Evolutionary conservation across 1,139 yeast species (phyloP).

Genomic region (Yarrowia galli): DNA sequence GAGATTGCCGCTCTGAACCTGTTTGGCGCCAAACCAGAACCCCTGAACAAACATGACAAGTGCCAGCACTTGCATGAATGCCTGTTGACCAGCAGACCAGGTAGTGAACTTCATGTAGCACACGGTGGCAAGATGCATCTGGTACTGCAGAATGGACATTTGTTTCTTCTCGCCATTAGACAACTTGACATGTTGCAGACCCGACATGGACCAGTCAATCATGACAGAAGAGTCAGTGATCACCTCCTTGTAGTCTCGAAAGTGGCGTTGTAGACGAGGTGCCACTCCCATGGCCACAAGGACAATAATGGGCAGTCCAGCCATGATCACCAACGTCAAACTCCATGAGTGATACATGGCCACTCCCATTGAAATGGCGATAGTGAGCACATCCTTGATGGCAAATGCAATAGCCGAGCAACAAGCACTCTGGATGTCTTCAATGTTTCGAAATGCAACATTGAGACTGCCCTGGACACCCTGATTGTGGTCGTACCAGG

Average conservation of each 20-base stretch:
- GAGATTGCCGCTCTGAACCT: conserved; percentile 61
- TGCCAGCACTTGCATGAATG: conserved; percentile 63
- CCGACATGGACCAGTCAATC: conserved; percentile 72
- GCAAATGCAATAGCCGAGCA: conserved; percentile 71
- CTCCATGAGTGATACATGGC: conserved; percentile 86
- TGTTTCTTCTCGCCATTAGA: conserved; percentile 68
- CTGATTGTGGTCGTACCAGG: conserved; percentile 60
- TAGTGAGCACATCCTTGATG: conserved; percentile 60
- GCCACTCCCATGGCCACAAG: conserved; percentile 61
- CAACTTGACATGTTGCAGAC: conserved; percentile 66
- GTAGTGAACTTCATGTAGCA: conserved; percentile 59
- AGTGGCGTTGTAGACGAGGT: conserved; percentile 57
- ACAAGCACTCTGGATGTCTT: conserved; percentile 74
- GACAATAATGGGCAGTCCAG: conserved; percentile 72
- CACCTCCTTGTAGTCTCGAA: conserved; percentile 63
- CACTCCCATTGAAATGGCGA: conserved; percentile 64
- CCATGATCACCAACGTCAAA: conserved; percentile 74
- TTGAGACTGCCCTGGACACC: conserved; percentile 66
- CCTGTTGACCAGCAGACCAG: conserved; percentile 64
- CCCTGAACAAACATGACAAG: conserved; percentile 87
- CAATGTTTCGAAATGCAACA: conserved; percentile 75
- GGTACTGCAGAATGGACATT: conserved; percentile 53
- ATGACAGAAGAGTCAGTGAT: conserved; percentile 66
- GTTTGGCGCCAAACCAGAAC: conserved; percentile 83
- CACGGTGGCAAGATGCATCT: conserved; percentile 56